Conservation (phyloP, 140 eudicot species). For the Cichorium intybus region DNA sequence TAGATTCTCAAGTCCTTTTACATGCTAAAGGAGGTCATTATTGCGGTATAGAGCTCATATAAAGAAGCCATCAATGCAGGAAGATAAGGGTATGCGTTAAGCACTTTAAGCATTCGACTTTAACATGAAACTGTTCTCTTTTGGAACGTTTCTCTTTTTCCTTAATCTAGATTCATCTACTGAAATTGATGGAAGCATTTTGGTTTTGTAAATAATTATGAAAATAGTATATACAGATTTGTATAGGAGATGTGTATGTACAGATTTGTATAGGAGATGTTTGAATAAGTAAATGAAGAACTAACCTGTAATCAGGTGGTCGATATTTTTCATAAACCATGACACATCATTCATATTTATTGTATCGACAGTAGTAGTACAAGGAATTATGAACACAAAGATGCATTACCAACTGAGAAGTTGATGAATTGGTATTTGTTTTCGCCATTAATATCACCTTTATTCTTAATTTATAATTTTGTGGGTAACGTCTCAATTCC, state of each 20-base stretch:
- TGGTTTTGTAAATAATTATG: not conserved
- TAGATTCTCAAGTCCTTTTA: slow-evolving; percentile 15
- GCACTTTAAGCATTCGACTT: slow-evolving; percentile 1
- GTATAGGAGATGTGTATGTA: too few species aligned
- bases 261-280: slow-evolving; percentile 1
- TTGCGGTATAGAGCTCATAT: not conserved
- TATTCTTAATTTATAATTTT: not conserved
- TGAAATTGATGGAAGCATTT: not conserved
- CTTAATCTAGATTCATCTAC: not conserved
- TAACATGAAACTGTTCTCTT: slow-evolving; percentile 1
- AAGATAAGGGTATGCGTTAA: slow-evolving; percentile 17
- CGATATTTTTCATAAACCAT: not conserved
- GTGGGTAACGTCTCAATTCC: not conserved
- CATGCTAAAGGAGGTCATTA: slow-evolving; percentile 16
- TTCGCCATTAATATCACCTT: not conserved
- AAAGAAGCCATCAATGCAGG: not conserved
- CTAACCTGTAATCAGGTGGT: not conserved
- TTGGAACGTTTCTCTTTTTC: slow-evolving; percentile 6
- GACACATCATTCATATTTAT: not conserved
- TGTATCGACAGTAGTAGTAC: too few species aligned
- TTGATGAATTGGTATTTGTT: not conserved
- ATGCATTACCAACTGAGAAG: not conserved
- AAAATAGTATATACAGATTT: not conserved
- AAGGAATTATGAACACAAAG: not conserved
- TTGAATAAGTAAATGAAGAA: not conserved